Conservation (phyloP, 1,284 basidiomycete species). For the Trametes hirsuta region DNA sequence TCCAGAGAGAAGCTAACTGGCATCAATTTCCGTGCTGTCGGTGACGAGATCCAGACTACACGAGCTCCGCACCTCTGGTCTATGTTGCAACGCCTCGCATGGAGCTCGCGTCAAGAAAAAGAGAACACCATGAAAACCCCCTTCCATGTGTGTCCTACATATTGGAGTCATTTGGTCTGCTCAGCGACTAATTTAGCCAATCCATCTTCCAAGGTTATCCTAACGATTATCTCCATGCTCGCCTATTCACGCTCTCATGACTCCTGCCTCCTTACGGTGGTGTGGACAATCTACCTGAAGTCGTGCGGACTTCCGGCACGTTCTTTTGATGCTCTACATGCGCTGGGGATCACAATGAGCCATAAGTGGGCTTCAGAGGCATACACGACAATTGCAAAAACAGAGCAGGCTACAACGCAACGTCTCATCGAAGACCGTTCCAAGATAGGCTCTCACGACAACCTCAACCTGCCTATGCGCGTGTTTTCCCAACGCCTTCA, state of each 20-base stretch:
- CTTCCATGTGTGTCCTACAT: too few species aligned
- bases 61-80: not conserved
- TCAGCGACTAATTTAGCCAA: too few species aligned
- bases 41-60: not conserved
- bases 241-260: constrained; percentile 4
- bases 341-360: constrained; percentile 34
- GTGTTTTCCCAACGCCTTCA: constrained; percentile 31
- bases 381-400: not conserved
- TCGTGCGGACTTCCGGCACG: constrained; percentile 30
- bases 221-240: constrained; percentile 3
- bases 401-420: not conserved
- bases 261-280: not conserved
- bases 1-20: not conserved
- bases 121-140: constrained; percentile 1
- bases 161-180: too few species aligned
- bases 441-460: constrained; percentile 41
- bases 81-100: not conserved
- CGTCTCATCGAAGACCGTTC: constrained; percentile 25
- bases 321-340: constrained; percentile 32
- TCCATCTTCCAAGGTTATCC: constrained; percentile 9
- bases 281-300: constrained; percentile 32
- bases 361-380: constrained; percentile 30
- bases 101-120: not conserved
- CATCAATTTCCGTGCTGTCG: not conserved
- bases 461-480: constrained; percentile 39